These are phyloP conservation scores for Priceomyces haplophilus DNA, from an alignment of 805 yeast genomes.

Conservation along the genomic window DNA sequence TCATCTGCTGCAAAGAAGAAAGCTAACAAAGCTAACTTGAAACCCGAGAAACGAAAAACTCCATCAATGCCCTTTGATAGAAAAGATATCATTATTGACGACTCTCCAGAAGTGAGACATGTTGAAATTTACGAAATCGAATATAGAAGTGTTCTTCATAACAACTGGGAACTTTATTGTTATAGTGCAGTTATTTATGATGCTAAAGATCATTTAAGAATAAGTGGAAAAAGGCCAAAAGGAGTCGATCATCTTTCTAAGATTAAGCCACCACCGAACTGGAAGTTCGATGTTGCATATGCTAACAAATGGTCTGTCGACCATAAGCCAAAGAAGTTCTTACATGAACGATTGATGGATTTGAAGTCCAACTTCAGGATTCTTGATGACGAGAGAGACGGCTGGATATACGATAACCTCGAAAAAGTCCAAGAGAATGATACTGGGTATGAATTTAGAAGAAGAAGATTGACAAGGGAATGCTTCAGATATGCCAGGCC, in stretches of 20 bases:
- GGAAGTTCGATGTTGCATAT: conserved; percentile 60
- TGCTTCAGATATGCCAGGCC: conserved; percentile 44
- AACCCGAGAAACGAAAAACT: conserved; percentile 6
- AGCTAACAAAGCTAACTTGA: conserved; percentile 7
- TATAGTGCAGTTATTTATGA: conserved; percentile 59
- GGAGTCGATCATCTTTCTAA: conserved; percentile 57
- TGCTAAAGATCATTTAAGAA: conserved; percentile 37
- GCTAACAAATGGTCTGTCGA: conserved; percentile 68
- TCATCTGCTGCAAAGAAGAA: conserved; percentile 10
- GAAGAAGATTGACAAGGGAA: conserved; percentile 54
- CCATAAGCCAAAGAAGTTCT: conserved; percentile 49
- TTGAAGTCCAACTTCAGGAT: conserved; percentile 13
- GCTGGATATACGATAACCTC: conserved; percentile 50
- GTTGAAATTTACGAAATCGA: conserved; percentile 81
- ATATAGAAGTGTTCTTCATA: conserved; percentile 56
- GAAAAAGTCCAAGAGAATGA: conserved; percentile 23
- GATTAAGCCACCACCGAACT: conserved; percentile 64
- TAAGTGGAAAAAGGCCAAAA: conserved; percentile 54
- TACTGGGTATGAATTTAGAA: conserved; percentile 46
- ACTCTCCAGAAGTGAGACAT: conserved; percentile 53
- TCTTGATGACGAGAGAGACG: conserved; percentile 33
- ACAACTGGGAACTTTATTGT: conserved; percentile 59
- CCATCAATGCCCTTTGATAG: conserved; percentile 26
- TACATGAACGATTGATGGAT: conserved; percentile 41
- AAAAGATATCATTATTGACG: conserved; percentile 65